Evolutionary conservation across 768 basidiomycete species (phyloP).

Genomic region (Tricholomella constricta): DNA sequence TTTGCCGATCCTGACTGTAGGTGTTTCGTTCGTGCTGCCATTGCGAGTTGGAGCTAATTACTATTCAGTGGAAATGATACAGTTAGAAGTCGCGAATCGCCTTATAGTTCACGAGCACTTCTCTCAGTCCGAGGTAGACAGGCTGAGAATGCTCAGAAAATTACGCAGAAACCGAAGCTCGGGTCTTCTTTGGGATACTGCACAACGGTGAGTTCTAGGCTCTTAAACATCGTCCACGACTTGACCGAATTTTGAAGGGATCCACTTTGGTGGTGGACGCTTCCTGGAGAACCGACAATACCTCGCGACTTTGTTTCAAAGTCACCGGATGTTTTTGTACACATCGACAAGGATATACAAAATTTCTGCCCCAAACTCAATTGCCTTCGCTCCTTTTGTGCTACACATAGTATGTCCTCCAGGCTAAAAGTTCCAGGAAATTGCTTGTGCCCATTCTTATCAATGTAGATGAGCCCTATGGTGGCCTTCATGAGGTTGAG

Average conservation of each 20-base stretch:
- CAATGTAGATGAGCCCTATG: neutral
- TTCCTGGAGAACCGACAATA: conserved; percentile 10
- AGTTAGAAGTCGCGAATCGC: conserved; percentile 44
- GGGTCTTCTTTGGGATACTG: conserved; percentile 45
- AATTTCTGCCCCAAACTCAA: conserved; percentile 49
- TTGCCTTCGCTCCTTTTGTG: conserved; percentile 43
- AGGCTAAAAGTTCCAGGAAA: too few relatives aligned
- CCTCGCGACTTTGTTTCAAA: conserved; percentile 18
- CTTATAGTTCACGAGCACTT: conserved; percentile 34
- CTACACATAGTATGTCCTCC: conserved; percentile 32
- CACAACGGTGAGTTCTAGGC: conserved; percentile 39
- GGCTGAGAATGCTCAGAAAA: conserved; percentile 25
- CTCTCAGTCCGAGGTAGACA: conserved; percentile 37
- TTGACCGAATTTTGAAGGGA: conserved; percentile 31
- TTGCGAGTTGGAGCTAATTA: neutral
- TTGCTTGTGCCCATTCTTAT: too few relatives aligned
- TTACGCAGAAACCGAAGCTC: conserved; percentile 24
- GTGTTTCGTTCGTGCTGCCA: conserved; percentile 17
- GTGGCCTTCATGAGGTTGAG: conserved; percentile 8
- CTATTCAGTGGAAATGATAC: conserved; percentile 47
- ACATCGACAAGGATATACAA: conserved; percentile 31
- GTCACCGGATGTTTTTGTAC: conserved; percentile 28
- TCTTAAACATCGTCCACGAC: neutral
- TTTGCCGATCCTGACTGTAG: conserved; percentile 53
- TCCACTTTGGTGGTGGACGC: conserved; percentile 38